Base-by-base conservation (phyloP, 2,329 filamentous ascomycete genomes). In the Magnaporthiopsis poae region DNA sequence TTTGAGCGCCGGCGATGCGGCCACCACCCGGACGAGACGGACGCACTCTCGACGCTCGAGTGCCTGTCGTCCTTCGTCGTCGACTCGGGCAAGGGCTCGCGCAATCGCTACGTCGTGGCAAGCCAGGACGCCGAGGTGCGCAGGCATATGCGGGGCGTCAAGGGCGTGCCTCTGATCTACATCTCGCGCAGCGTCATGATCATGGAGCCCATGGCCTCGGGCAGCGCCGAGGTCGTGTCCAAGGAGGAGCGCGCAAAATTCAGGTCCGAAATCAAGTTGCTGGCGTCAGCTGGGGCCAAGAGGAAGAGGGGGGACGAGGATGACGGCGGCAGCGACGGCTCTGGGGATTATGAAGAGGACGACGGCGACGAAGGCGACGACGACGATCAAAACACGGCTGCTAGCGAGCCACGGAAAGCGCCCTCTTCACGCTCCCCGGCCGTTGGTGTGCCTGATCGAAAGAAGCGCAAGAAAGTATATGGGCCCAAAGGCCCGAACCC, bases 71-170 rank as follows among this genome's bases (percentile, higher is more conserved):
- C 84, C 27, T 73, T 75, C 65, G 90, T 96, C 9, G 87, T 98
- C 66, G 93, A 93, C 73, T 95, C 95, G 75, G 81, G 79, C 64
- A 86, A 80, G 68, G 83, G 85, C 59, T 84, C 84, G 67, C 95
- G 95, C 75, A 92, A 92, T 73, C 84, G 89, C 67, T 94, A 94
- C 74, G 85, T 92, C 15, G 88, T 94, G 27, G 90, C 90, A 11
- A 89, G 85, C 69, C 90, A 94, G 76, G 88, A 89, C 69, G 76
- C 81, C 31, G 84, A 86, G 60, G 82, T 91, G 62, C 80, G 90
- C 70, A 81, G 82, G 62, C 79, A 80, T 70, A 82, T 94, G 79
- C 83, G 90, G 64, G 78, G 77, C n/a, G 82, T 93, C 27, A 82
- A 85, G 31, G 90, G 90, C 27, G 88, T 91, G 63, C 91, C 91